Percentiles rank a stretch among this genome's conserved stretches.
Conservation (phyloP, 306 rosid genomes). For the Oxytropis ochrocephala region DNA sequence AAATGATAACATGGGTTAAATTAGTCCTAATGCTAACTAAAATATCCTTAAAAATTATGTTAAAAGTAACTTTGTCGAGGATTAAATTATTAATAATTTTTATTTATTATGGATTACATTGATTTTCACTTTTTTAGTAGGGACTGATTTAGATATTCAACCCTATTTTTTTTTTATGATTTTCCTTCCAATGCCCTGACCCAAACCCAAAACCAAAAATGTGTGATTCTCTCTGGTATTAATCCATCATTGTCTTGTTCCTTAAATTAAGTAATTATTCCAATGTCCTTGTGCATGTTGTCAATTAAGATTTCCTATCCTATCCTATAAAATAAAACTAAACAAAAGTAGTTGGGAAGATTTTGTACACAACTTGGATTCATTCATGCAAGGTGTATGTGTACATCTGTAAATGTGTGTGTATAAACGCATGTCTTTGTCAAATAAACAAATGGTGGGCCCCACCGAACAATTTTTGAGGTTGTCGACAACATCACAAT, state of each 20-base stretch:
- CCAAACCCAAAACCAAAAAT: neutral
- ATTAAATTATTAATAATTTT: too few species aligned
- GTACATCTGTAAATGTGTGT: neutral
- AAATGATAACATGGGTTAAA: too few species aligned
- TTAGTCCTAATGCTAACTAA: too few species aligned
- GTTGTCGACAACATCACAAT: constrained; percentile 25
- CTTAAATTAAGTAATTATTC: neutral
- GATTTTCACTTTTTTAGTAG: too few species aligned
- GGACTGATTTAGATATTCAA: too few species aligned
- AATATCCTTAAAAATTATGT: too few species aligned
- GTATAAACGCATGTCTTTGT: neutral
- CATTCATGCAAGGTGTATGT: constrained; percentile 39
- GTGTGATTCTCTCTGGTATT: constrained; percentile 6
- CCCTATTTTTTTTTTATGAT: neutral
- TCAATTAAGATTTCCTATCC: constrained; percentile 15
- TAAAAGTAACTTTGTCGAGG: too few species aligned
- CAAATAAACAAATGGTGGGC: constrained; percentile 25
- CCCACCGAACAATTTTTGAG: constrained; percentile 36
- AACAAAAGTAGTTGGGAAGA: constrained; percentile 32
- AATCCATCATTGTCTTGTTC: neutral
- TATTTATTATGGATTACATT: too few species aligned
- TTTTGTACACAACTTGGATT: constrained; percentile 35
- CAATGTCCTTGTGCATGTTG: constrained; percentile 13
- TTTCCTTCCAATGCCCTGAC: neutral
- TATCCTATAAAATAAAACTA: too few species aligned